Conservation (phyloP, 139 green algal genomes). For the Diplosphaera chodatii region DNA sequence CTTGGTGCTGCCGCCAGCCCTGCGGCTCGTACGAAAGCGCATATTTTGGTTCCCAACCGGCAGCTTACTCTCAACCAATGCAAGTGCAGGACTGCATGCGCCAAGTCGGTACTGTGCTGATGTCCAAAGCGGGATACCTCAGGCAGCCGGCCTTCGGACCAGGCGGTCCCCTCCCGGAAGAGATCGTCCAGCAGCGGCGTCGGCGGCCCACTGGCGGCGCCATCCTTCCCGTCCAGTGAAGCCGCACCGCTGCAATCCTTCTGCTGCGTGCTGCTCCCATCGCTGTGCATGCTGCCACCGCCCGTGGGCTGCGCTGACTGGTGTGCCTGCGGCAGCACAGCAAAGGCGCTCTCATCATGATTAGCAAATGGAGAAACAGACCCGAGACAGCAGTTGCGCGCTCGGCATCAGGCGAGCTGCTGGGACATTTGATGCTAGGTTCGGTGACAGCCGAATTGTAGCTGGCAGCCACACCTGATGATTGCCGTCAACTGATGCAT, state of each 20-base stretch:
- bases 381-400: no score
- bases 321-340: background rate
- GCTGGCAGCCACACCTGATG: background rate
- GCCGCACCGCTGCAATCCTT: background rate
- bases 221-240: background rate
- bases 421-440: no score
- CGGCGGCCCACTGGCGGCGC: background rate
- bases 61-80: no score
- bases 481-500: background rate
- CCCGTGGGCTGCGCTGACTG: background rate
- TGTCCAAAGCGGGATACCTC: background rate
- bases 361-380: no score
- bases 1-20: constrained; percentile 20
- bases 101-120: background rate
- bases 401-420: no score
- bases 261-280: no score
- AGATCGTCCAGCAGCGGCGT: background rate
- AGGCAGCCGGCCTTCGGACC: background rate
- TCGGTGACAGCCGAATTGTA: no score
- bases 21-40: background rate
- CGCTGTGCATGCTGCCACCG: no score
- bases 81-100: no score
- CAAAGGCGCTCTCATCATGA: no score
- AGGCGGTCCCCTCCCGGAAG: background rate
- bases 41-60: no score